Evolutionary conservation across 768 basidiomycete genomes (phyloP), one percentile per base, ranked within the genome.

Genomic region (Amanita pallidorosea): DNA sequence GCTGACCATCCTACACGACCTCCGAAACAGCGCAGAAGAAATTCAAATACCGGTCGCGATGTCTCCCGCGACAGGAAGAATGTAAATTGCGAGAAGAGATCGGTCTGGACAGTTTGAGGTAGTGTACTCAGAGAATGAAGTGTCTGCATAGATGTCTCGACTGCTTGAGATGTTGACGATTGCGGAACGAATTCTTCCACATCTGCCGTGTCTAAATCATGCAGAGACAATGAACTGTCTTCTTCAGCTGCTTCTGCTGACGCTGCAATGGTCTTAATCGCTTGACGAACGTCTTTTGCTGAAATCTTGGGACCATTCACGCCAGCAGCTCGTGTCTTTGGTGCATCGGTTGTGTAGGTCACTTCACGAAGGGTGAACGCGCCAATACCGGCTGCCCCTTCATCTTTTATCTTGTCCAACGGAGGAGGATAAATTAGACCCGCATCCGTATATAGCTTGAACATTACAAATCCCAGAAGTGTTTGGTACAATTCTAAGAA

Each of bases 401-500:
- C 94, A 58, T 95, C 89, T 60, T 88, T 88, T 56, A 74, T 76
- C 29, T 66, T 59, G 62, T 99, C 93, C 53, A 96, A 63, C 11
- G 90, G 87, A 0, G 96, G 95, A n/a, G 96, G 96, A 62, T 99
- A 99, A 23, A 91, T 81, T 44, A 98, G 74, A 55, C 88, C 88
- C 34, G 77, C 77, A 61, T 97, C 93, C n/a, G 88, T 85, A 70
- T 92, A 99, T n/a, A 99, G 80, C 70, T 95, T 96, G 79, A 92
- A 99, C 63, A 96, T 82, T 18, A 92, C 86, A 62, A 99, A 99
- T 5, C 90, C 91, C 25, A 98, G 81, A 7, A 97, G 70, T 1
- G 95, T 98, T 67, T 98, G 93, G 67, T 99, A 98, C 8, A 99
- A 79, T 65, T 99, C 96, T 60, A 99, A 70, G 73, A 99, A 99